A percentile compares a stretch with the other conserved stretches of the same genome.
Evolutionary conservation across 306 rosid genomes (phyloP).

Genomic region (Cucurbita moschata): DNA sequence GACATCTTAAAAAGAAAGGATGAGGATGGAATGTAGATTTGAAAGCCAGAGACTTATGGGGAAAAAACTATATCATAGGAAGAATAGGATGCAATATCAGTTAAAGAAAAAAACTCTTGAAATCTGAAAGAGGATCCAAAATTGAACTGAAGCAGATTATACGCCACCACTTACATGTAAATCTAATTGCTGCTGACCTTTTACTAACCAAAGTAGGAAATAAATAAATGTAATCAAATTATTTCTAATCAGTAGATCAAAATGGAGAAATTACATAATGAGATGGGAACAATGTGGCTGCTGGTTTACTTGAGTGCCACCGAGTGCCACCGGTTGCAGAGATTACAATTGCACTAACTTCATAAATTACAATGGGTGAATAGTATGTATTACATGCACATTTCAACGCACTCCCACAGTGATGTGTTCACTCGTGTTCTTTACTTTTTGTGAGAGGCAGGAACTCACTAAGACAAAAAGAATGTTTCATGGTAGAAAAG

Average conservation of each 20-base stretch:
- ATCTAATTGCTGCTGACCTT: background rate
- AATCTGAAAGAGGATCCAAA: background rate
- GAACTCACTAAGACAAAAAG: too few relatives aligned
- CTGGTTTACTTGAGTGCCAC: background rate
- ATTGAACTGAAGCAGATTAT: background rate
- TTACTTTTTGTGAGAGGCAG: background rate
- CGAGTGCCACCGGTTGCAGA: background rate
- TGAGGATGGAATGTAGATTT: background rate
- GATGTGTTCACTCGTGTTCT: background rate
- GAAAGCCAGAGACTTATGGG: background rate
- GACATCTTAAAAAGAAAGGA: background rate
- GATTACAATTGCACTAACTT: background rate
- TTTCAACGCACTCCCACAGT: background rate
- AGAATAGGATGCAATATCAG: background rate
- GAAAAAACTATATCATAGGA: background rate
- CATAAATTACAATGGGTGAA: background rate
- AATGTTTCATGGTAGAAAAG: too few relatives aligned
- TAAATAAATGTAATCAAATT: background rate
- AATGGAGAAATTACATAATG: background rate
- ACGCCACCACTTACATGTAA: background rate
- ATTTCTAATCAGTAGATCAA: background rate
- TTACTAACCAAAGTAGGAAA: background rate
- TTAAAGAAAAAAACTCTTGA: background rate
- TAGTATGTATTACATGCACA: background rate
- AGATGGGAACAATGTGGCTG: background rate